Conservation (phyloP, 2,329 filamentous ascomycete species). For the Pseudocercospora vitis region DNA sequence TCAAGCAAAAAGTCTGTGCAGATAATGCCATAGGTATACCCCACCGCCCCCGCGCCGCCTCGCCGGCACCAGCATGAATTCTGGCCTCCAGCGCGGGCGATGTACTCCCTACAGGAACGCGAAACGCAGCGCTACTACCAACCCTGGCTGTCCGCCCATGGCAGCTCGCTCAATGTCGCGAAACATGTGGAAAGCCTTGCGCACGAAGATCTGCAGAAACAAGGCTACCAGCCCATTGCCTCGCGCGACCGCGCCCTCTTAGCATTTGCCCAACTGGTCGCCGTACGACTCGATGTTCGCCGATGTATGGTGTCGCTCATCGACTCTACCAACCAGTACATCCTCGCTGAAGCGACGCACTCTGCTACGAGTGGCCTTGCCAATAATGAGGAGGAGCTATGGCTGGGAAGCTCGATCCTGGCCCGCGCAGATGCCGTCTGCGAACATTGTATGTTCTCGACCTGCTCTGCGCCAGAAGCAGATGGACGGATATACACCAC, state of each 20-base stretch:
- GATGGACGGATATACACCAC: constrained; percentile 22
- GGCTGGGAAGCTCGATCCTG: constrained; percentile 38
- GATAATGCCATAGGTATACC: not conserved
- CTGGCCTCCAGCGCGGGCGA: not conserved
- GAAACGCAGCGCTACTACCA: constrained; percentile 27
- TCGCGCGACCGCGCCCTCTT: constrained; percentile 42
- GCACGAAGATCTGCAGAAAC: constrained; percentile 24
- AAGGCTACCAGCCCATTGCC: constrained; percentile 26
- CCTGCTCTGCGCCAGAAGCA: constrained; percentile 17
- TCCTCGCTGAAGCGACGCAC: constrained; percentile 52
- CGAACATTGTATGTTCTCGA: constrained; percentile 32
- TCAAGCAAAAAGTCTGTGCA: not conserved
- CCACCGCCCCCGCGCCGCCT: not conserved
- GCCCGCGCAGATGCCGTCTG: constrained; percentile 39
- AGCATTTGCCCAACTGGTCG: constrained; percentile 47
- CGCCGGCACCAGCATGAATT: not conserved
- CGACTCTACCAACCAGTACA: constrained; percentile 50
- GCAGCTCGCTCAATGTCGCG: constrained; percentile 28
- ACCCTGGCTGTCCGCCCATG: constrained; percentile 32
- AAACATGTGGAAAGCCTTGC: constrained; percentile 30
- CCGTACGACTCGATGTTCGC: constrained; percentile 39
- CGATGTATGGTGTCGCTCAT: constrained; percentile 48
- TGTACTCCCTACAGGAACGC: constrained; percentile 11
- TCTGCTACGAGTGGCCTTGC: constrained; percentile 40
- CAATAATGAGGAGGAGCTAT: constrained; percentile 35